Evolutionary conservation across 2,329 filamentous ascomycete species (phyloP).

Genomic region (Orbilia brochopaga): DNA sequence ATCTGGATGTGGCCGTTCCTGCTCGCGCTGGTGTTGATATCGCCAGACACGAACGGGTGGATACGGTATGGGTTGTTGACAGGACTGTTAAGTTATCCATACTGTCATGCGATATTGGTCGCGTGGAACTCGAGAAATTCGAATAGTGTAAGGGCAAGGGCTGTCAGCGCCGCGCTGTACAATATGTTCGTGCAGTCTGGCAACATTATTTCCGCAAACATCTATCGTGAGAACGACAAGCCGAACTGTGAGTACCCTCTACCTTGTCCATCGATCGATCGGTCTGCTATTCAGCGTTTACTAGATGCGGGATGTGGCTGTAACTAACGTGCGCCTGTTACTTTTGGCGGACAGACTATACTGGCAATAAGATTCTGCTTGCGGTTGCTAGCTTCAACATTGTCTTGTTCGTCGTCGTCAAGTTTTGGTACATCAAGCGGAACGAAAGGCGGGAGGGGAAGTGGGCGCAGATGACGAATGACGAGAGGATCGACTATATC

Average conservation of each 20-base stretch:
- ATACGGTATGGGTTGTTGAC: conserved; percentile 59
- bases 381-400: conserved; percentile 62
- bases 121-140: conserved; percentile 62
- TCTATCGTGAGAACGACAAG: conserved; percentile 65
- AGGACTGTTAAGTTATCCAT: conserved; percentile 62
- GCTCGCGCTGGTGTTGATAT: conserved; percentile 60
- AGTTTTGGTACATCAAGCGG: conserved; percentile 62
- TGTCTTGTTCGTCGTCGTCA: conserved; percentile 60
- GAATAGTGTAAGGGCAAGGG: conserved; percentile 62
- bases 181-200: conserved; percentile 62
- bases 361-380: conserved; percentile 63
- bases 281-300: conserved; percentile 1
- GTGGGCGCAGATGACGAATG: conserved; percentile 60
- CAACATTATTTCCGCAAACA: conserved; percentile 61
- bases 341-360: conserved; percentile 58
- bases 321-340: neutral
- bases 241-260: conserved; percentile 59
- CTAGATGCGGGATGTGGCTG: neutral
- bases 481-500: conserved; percentile 62
- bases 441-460: conserved; percentile 60
- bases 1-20: conserved; percentile 64
- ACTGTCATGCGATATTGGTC: conserved; percentile 62
- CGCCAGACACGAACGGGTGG: conserved; percentile 59
- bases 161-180: conserved; percentile 62
- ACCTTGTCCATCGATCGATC: neutral